phyloP scores from a whole-genome alignment of 2,329 filamentous ascomycete species.

The Colletotrichum musae region DNA sequence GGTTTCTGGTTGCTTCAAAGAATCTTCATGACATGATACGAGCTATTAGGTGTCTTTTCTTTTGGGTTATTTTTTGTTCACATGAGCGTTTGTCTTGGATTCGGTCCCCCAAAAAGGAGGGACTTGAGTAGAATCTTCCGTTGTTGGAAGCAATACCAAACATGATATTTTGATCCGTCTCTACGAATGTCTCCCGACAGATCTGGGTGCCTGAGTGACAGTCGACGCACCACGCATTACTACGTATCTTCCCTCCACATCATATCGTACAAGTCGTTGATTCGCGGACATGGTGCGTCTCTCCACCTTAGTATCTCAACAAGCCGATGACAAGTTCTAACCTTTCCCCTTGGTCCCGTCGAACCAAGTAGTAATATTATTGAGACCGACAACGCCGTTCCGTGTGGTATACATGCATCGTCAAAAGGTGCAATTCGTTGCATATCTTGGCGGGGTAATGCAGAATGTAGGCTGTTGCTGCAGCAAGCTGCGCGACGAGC shows the following conservation, averaged over 20 bases:
- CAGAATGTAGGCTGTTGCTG: not conserved
- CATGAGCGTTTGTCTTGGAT: constrained; percentile 20
- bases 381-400: constrained; percentile 21
- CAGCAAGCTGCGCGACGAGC: not conserved
- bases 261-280: constrained; percentile 6
- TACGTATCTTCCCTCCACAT: not conserved
- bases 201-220: no score
- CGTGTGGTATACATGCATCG: constrained; percentile 12
- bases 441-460: not conserved
- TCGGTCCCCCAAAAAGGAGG: not conserved
- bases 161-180: constrained; percentile 5
- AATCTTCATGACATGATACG: not conserved
- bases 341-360: not conserved
- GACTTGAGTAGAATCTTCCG: not conserved
- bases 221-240: not conserved
- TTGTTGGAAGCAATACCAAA: constrained; percentile 18
- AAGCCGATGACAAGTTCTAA: not conserved
- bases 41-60: not conserved
- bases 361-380: not conserved
- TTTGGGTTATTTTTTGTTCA: constrained; percentile 1
- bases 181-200: no score
- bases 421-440: not conserved
- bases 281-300: not conserved
- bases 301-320: not conserved
- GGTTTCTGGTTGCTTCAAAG: not conserved